Base-by-base conservation (phyloP, 73 alveolate species). In the Paraurostyla sp. region DNA sequence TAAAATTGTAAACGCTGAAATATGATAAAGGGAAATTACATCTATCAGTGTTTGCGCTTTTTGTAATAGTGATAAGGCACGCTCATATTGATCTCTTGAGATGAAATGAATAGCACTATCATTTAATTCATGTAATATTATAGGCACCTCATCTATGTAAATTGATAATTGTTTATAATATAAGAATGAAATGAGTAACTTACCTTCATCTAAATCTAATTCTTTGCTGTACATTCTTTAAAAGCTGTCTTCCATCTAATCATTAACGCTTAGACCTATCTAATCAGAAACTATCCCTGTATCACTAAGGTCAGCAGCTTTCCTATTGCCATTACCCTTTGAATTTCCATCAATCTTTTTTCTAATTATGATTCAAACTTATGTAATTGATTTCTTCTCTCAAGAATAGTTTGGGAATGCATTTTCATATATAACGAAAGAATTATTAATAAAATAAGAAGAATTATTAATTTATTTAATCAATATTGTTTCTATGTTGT, bases 141-240 rank as follows among this genome's bases (percentile, higher is more conserved):
- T 83, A n/a, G 95, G 92, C 51, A 90, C 95, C 46, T 90, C 95
- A 60, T 90, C 95, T 68, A n/a, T n/a, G n/a, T n/a, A n/a, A n/a
- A n/a, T n/a, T n/a, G n/a, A n/a, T n/a, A n/a, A n/a, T n/a, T n/a
- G n/a, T n/a, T n/a, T n/a, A n/a, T n/a, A n/a, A n/a, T 46, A 46
- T 73, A 41, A 69, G 13, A 2, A 38, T 36, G 13, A 18, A n/a
- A 36, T 4, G 11, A n/a, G 36, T 69, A 15, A 69, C 4, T 69
- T 73, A 73, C 87, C 87, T 54, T 78, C 89, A 78, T 78, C 89
- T 13, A 78, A 36, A 35, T 78, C 89, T 78, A 78, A 35, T 38
- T 78, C 89, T 35, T 54, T 78, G 50, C 75, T 43, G 50, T 78
- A 78, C 80, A 78, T 25, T 38, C 69, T 49, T 54, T 78, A 27